phyloP scores from a whole-genome alignment of 768 basidiomycete genomes.

The Cystofilobasidium ferigula region DNA sequence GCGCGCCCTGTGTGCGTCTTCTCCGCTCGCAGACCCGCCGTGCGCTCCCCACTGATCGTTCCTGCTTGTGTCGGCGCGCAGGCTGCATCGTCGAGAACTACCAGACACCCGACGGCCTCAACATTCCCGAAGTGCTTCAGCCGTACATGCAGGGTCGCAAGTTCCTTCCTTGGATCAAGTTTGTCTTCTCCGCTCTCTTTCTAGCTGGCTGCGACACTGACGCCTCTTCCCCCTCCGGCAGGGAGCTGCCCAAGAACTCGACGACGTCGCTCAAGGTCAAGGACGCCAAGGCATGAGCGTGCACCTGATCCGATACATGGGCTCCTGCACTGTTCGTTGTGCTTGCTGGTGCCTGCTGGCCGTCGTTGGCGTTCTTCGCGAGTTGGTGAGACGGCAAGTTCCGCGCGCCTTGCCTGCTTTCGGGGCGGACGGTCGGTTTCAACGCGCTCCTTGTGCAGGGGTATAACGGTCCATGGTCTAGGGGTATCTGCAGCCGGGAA shows the following conservation, averaged over 20 bases:
- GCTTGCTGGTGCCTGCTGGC: too few species aligned
- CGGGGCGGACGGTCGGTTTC: too few species aligned
- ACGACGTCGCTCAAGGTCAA: conserved; percentile 11
- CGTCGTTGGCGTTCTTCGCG: too few species aligned
- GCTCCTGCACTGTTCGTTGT: not conserved
- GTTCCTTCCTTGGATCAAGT: conserved; percentile 65
- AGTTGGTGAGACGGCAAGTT: too few species aligned
- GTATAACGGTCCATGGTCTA: too few species aligned
- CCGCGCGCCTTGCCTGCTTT: too few species aligned
- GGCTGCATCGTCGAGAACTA: conserved; percentile 93
- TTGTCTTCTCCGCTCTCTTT: not conserved
- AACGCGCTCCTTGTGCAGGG: too few species aligned
- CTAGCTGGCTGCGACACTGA: not conserved
- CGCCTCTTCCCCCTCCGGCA: not conserved
- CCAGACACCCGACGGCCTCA: conserved; percentile 83
- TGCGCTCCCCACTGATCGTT: not conserved
- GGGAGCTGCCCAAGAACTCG: conserved; percentile 25
- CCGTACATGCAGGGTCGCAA: conserved; percentile 94
- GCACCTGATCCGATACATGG: not conserved
- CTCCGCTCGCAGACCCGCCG: not conserved
- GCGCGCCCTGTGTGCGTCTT: conserved; percentile 63
- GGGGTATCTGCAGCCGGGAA: too few species aligned
- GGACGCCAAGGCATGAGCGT: conserved; percentile 10
- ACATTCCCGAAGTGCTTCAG: conserved; percentile 75
- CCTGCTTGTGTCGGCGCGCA: not conserved